Evolutionary conservation across 2,329 filamentous ascomycete genomes (phyloP), one percentile per base, ranked within the genome.

Genomic region (Tolypocladium endophyticum): DNA sequence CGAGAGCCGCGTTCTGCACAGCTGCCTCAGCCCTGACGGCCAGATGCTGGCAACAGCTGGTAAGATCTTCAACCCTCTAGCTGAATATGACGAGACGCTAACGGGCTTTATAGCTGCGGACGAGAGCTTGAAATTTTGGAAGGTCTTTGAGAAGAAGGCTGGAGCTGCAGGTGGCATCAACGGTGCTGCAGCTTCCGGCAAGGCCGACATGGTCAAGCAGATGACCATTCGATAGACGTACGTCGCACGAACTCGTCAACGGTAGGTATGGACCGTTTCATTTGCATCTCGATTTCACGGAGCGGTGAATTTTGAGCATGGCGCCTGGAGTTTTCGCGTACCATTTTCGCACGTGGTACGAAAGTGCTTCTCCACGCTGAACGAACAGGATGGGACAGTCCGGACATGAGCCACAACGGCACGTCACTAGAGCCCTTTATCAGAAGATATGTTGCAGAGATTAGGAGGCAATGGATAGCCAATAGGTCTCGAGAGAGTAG

Each of bases 111-210:
- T 57, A 86, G 90, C 93, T 67, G 92, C 93, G 43, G 94, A 99
- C 70, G 94, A 99, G 81, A 93, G 88, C 71, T 82, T 99, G 75
- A 99, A 99, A 80, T 99, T 99, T 83, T 99, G 94, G 94, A 99
- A 99, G 86, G 83, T 99, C 68, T 99, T 99, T 71, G 94, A 99
- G 83, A 97, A 96, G 85, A 97, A 97, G 85, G 81, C 92, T 23
- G 92, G 91, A 59, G 79, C 83, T 61, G 79, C 83, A 62, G 83
- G 87, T 57, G 83, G 85, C 56, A 80, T 86, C 59, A 82, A 84
- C 62, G 81, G 83, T 66, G 82, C 87, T 61, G 86, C 86, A 63
- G 80, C 88, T 61, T 87, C 87, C 56, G 84, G 83, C 75, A 93
- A 93, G 79, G 91, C 89, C 59, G 86, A 90, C 70, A 88, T 93